Percentiles rank a stretch among this genome's conserved stretches.
These are phyloP conservation scores for Neurospora tetraspora DNA, from an alignment of 495 filamentous ascomycete species.

Conservation along the genomic window DNA sequence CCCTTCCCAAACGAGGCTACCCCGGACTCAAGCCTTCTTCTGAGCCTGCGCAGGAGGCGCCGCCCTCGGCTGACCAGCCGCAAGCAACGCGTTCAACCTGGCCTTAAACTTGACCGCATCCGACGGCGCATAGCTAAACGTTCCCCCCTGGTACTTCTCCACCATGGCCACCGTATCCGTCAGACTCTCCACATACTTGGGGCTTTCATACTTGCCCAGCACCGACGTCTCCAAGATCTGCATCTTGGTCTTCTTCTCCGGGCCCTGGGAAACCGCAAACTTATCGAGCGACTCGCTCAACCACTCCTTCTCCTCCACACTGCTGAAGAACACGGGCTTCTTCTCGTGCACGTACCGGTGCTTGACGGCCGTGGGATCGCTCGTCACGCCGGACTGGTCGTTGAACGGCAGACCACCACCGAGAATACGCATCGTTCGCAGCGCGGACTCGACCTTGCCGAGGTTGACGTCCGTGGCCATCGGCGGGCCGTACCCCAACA, in stretches of 20 bases:
- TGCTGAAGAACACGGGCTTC: slow-evolving; percentile 24
- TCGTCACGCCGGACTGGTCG: slow-evolving; percentile 13
- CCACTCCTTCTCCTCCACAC: slow-evolving; percentile 29
- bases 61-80: slow-evolving; percentile 4
- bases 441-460: slow-evolving; percentile 16
- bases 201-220: slow-evolving; percentile 29
- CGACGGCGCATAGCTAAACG: slow-evolving; percentile 11
- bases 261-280: slow-evolving; percentile 4
- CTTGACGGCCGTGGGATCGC: slow-evolving; percentile 5
- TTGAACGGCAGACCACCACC: slow-evolving; percentile 22
- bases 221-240: slow-evolving; percentile 30
- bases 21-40: slow-evolving; percentile 2
- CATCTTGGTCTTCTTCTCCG: slow-evolving; percentile 20
- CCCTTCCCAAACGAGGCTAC: not conserved
- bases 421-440: slow-evolving; percentile 23
- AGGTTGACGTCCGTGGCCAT: slow-evolving; percentile 16
- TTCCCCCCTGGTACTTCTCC: slow-evolving; percentile 22
- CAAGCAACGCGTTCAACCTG: slow-evolving; percentile 18
- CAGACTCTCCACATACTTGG: slow-evolving; percentile 16
- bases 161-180: slow-evolving; percentile 24
- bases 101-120: slow-evolving; percentile 14
- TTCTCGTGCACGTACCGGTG: slow-evolving; percentile 9
- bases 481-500: slow-evolving; percentile 24
- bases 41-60: slow-evolving; percentile 4
- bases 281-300: slow-evolving; percentile 4